Percentiles rank a stretch among this genome's conserved stretches.
Conservation (phyloP, 75 land plant genomes). For the Gnetum montanum region DNA sequence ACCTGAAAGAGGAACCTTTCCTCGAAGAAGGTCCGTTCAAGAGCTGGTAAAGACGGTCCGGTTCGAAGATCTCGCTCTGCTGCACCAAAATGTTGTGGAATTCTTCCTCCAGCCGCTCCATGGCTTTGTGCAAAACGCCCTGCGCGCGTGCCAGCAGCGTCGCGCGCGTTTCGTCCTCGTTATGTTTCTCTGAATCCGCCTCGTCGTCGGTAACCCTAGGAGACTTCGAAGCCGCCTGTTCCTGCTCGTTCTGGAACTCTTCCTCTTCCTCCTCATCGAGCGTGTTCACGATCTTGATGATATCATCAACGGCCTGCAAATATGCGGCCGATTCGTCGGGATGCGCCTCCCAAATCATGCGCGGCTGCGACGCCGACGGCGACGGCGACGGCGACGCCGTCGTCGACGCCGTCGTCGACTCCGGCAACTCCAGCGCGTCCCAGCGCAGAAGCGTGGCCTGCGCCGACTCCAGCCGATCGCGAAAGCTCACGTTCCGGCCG, state of each 20-base stretch:
- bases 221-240: not conserved
- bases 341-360: constrained; percentile 9
- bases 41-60: constrained; percentile 8
- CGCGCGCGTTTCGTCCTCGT: not conserved
- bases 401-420: not conserved
- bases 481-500: not conserved
- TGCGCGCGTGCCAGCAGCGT: constrained; percentile 23
- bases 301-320: constrained; percentile 15
- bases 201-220: not conserved
- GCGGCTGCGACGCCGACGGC: not conserved
- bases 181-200: not conserved
- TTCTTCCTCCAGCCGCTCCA: constrained; percentile 86
- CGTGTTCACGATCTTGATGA: too few species aligned
- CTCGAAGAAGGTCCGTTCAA: constrained; percentile 1
- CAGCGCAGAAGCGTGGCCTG: constrained; percentile 1
- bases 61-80: constrained; percentile 6
- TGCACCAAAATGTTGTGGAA: constrained; percentile 54
- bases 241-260: constrained; percentile 12
- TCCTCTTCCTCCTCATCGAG: too few species aligned
- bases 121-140: constrained; percentile 45
- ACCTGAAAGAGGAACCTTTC: constrained; percentile 1
- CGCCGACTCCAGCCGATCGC: not conserved
- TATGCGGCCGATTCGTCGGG: constrained; percentile 9
- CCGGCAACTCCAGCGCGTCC: not conserved
- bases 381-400: not conserved